Conservation (phyloP, 2,329 filamentous ascomycete species). For the Pseudogymnoascus sp. region DNA sequence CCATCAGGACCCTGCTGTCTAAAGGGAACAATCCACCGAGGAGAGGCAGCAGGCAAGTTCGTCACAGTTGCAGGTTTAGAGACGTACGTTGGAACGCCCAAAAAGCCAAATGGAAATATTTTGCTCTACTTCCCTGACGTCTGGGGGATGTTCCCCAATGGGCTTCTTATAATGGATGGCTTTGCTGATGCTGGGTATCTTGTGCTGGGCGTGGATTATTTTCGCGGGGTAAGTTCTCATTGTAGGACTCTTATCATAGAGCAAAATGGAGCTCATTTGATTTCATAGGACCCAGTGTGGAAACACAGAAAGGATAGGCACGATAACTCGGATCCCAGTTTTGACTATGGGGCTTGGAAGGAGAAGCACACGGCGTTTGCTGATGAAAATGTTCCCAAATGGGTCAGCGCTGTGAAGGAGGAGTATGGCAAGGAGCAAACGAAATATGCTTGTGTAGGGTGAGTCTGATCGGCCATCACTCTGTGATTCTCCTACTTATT, state of each 20-base stretch:
- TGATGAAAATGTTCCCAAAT: slow-evolving; percentile 34
- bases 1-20: slow-evolving; percentile 33
- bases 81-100: slow-evolving; percentile 31
- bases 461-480: slow-evolving; percentile 8
- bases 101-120: slow-evolving; percentile 33
- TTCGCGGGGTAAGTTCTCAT: slow-evolving; percentile 30
- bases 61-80: slow-evolving; percentile 29
- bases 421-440: slow-evolving; percentile 29
- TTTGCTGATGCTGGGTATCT: slow-evolving; percentile 38
- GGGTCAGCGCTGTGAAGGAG: slow-evolving; percentile 33
- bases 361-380: slow-evolving; percentile 37
- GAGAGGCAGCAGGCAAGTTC: slow-evolving; percentile 29
- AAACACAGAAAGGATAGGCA: slow-evolving; percentile 31
- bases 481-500: not conserved
- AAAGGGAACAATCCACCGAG: slow-evolving; percentile 32
- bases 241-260: not conserved
- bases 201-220: slow-evolving; percentile 38
- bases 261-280: not conserved
- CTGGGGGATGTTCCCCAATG: slow-evolving; percentile 37
- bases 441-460: slow-evolving; percentile 35
- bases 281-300: slow-evolving; percentile 34
- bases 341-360: slow-evolving; percentile 42
- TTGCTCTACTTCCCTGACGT: slow-evolving; percentile 40
- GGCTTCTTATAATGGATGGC: slow-evolving; percentile 37
- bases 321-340: slow-evolving; percentile 30